Evolutionary conservation across 805 yeast genomes (phyloP).

Genomic region (Isabelozyma rhagii): DNA sequence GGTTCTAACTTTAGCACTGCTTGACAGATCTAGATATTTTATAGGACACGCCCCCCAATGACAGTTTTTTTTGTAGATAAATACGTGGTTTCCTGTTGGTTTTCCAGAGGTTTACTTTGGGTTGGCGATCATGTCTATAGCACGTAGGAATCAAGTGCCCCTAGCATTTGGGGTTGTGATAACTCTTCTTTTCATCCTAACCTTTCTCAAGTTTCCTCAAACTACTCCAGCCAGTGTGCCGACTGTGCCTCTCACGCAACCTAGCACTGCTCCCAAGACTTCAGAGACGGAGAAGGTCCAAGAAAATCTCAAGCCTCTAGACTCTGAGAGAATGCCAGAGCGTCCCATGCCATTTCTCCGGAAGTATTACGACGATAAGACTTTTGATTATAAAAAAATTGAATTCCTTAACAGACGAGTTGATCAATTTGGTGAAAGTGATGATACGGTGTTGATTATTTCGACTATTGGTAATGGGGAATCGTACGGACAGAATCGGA

Average conservation of each 20-base stretch:
- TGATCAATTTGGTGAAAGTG: not conserved
- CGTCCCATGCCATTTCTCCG: not conserved
- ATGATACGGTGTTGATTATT: constrained; percentile 12
- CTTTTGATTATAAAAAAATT: not conserved
- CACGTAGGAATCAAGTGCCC: not conserved
- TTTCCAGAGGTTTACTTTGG: not conserved
- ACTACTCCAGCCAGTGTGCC: not conserved
- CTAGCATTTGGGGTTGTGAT: not conserved
- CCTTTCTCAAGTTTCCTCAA: not conserved
- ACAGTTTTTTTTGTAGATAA: not conserved
- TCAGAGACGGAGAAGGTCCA: too few relatives aligned
- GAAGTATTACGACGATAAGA: not conserved
- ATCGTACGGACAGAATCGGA: constrained; percentile 35
- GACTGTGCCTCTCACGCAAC: too few relatives aligned
- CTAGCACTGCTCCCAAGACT: too few relatives aligned
- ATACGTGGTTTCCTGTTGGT: not conserved
- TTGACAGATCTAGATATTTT: not conserved
- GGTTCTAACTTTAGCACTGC: too few relatives aligned
- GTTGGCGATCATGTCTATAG: not conserved
- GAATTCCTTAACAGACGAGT: not conserved
- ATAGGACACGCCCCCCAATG: not conserved
- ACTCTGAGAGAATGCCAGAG: too few relatives aligned
- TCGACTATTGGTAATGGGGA: constrained; percentile 23
- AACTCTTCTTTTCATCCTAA: not conserved
- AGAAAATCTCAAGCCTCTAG: too few relatives aligned